Evolutionary conservation across 495 filamentous ascomycete genomes (phyloP).

Genomic region (Trypethelium eluteriae): DNA sequence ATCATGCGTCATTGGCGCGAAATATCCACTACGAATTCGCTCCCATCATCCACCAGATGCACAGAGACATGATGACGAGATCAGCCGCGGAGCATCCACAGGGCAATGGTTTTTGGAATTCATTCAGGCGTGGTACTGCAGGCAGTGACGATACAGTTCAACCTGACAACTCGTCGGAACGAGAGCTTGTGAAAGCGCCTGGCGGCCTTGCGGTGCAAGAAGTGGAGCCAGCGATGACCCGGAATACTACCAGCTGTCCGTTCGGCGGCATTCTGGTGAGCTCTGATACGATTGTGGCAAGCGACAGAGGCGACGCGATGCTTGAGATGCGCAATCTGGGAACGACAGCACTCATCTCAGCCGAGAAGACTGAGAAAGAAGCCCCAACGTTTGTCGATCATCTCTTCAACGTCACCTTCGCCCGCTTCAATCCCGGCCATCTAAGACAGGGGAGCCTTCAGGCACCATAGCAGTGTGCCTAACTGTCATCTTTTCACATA

Average conservation of each 20-base stretch:
- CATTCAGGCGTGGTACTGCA: background rate
- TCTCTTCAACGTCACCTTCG: conserved; percentile 28
- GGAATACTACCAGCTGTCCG: background rate
- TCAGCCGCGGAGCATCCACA: conserved; percentile 17
- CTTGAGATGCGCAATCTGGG: conserved; percentile 25
- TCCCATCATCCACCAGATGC: conserved; percentile 26
- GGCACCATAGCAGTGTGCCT: no score
- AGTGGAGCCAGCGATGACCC: background rate
- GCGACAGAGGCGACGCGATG: conserved; percentile 21
- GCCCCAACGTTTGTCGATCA: conserved; percentile 33
- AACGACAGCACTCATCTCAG: conserved; percentile 21
- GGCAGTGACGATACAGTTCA: background rate
- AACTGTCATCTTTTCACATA: background rate
- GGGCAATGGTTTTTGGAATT: conserved; percentile 1
- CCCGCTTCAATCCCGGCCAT: conserved; percentile 12
- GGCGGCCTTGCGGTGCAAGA: background rate
- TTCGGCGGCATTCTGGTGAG: conserved; percentile 28
- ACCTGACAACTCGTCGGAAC: conserved; percentile 11
- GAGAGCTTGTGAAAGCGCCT: conserved; percentile 6
- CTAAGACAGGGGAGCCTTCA: no score
- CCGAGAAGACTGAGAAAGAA: conserved; percentile 25
- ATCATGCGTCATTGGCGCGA: conserved; percentile 46
- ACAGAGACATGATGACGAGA: conserved; percentile 31
- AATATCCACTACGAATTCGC: conserved; percentile 45
- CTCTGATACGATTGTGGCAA: conserved; percentile 25